Conservation (phyloP, 83 land plant species). For the Picea engelmannii region DNA sequence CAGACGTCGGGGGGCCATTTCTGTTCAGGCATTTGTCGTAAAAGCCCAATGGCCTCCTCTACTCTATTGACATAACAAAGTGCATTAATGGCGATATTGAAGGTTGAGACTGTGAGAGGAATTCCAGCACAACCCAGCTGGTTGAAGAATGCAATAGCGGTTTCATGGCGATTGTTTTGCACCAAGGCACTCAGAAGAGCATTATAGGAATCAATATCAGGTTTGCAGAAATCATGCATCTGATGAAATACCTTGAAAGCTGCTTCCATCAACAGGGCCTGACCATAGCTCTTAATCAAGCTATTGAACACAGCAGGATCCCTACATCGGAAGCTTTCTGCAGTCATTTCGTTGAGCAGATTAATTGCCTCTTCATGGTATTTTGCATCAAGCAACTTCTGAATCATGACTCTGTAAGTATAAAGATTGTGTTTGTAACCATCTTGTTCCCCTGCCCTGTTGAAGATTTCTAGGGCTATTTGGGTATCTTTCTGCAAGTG, state of each 20-base stretch:
- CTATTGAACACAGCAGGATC: constrained; percentile 46
- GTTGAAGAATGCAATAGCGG: neutral
- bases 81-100: constrained; percentile 49
- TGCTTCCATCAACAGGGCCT: constrained; percentile 45
- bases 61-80: constrained; percentile 43
- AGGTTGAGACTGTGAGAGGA: constrained; percentile 41
- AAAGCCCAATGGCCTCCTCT: constrained; percentile 44
- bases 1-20: constrained; percentile 57
- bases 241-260: constrained; percentile 47
- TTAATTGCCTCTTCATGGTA: constrained; percentile 32
- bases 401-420: constrained; percentile 43
- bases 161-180: constrained; percentile 32
- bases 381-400: constrained; percentile 35
- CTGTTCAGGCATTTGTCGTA: constrained; percentile 48
- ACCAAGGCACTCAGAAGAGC: constrained; percentile 48
- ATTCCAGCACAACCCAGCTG: neutral
- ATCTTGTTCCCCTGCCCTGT: constrained; percentile 43
- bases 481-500: constrained; percentile 43
- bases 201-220: constrained; percentile 47
- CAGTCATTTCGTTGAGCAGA: constrained; percentile 45
- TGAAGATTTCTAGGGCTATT: constrained; percentile 42
- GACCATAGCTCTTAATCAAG: constrained; percentile 45
- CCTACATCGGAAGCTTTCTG: constrained; percentile 37
- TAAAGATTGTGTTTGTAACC: constrained; percentile 46
- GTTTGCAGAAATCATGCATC: constrained; percentile 47